phyloP scores from a whole-genome alignment of 495 filamentous ascomycete species.

The Penicillium ochrochloron region DNA sequence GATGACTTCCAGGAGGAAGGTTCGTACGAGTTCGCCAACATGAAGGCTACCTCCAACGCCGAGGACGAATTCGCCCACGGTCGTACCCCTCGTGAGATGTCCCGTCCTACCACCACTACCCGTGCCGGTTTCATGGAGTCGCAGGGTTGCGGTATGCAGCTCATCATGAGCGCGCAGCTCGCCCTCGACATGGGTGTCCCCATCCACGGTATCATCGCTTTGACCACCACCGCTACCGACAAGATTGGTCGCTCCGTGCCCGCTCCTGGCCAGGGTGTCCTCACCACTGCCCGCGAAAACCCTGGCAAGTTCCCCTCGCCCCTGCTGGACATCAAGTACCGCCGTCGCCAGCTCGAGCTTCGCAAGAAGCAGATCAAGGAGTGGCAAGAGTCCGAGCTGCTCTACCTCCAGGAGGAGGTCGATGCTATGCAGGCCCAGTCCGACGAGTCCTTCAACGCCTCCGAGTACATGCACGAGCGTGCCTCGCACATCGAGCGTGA shows the following conservation, averaged over 20 bases:
- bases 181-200: constrained; percentile 98
- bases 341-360: constrained; percentile 89
- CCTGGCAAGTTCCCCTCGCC: constrained; percentile 91
- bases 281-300: constrained; percentile 95
- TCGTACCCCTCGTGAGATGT: constrained; percentile 96
- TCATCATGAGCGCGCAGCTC: constrained; percentile 96
- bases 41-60: constrained; percentile 98
- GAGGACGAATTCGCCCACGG: constrained; percentile 95
- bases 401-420: constrained; percentile 90
- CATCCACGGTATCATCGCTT: constrained; percentile 91
- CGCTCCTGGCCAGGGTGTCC: constrained; percentile 92
- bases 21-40: constrained; percentile 99
- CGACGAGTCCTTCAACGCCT: constrained; percentile 67
- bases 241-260: constrained; percentile 98
- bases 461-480: constrained; percentile 85
- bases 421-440: constrained; percentile 86
- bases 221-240: constrained; percentile 97
- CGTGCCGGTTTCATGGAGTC: constrained; percentile 99
- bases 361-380: constrained; percentile 89
- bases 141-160: constrained; percentile 95
- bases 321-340: constrained; percentile 94
- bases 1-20: constrained; percentile 99
- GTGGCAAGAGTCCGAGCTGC: constrained; percentile 93
- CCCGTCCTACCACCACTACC: constrained; percentile 93
- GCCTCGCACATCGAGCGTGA: constrained; percentile 87